A percentile compares a stretch with the other conserved stretches of the same genome.
Conservation (phyloP, 805 yeast genomes). For the Wickerhamomyces bovis region DNA sequence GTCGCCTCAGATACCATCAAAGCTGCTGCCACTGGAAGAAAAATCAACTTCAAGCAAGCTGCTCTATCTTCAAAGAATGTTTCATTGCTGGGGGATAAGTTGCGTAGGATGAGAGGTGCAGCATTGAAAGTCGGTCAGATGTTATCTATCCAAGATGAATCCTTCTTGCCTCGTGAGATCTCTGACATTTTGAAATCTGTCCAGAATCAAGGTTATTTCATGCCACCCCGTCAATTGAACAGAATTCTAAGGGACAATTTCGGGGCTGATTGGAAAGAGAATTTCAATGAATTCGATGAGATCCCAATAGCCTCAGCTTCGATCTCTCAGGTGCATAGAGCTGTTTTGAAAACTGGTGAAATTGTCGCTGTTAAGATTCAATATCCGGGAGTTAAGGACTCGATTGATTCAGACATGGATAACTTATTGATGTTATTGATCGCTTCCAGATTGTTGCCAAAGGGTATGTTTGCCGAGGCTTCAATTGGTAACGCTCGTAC, state of each 20-base stretch:
- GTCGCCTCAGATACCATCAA: slow-evolving; percentile 74
- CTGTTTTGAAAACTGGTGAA: slow-evolving; percentile 57
- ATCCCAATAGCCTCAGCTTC: slow-evolving; percentile 96
- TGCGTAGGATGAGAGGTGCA: slow-evolving; percentile 97
- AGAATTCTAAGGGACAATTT: slow-evolving; percentile 65
- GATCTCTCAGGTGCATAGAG: slow-evolving; percentile 93
- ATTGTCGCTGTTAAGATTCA: slow-evolving; percentile 93
- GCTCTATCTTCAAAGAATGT: slow-evolving; percentile 78
- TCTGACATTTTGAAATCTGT: slow-evolving; percentile 76
- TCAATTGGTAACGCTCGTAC: slow-evolving; percentile 89
- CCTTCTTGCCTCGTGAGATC: slow-evolving; percentile 78
- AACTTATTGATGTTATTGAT: slow-evolving; percentile 75
- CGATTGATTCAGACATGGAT: slow-evolving; percentile 91
- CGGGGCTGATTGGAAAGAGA: slow-evolving; percentile 72
- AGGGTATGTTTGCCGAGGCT: slow-evolving; percentile 85
- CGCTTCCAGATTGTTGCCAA: slow-evolving; percentile 82
- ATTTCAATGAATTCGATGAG: slow-evolving; percentile 73
- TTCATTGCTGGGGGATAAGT: slow-evolving; percentile 80
- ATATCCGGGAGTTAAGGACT: slow-evolving; percentile 92
- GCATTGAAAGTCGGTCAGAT: slow-evolving; percentile 96
- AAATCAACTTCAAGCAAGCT: slow-evolving; percentile 47
- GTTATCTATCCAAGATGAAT: slow-evolving; percentile 88
- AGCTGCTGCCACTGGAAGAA: slow-evolving; percentile 52
- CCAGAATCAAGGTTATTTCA: slow-evolving; percentile 91
- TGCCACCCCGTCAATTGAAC: slow-evolving; percentile 90